Evolutionary conservation across 1,284 basidiomycete genomes (phyloP), one percentile per base, ranked within the genome.

Genomic region (Irpex rosettiformis): DNA sequence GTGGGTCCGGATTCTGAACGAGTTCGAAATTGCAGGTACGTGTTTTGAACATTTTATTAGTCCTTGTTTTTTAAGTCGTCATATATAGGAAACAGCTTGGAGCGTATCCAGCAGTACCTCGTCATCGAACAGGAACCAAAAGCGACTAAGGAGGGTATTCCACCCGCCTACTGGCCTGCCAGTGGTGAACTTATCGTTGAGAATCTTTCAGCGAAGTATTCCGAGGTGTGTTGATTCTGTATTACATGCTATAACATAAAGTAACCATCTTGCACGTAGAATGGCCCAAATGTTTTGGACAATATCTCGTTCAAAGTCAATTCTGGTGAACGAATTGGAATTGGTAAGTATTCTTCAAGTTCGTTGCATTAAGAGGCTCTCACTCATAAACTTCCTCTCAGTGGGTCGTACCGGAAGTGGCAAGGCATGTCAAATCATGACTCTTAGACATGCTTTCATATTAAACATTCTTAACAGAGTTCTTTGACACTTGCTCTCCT

Each of bases 121-220:
- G 69, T 77, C n/a, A 89, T 91, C 58, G 89, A 90, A 57, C 88
- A 91, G 67, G 91, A 93, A 67, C 80, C 81, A 3, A 74, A 78
- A 58, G 67, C 81, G 0, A 77, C 77, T 0, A 66, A 73, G 13
- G 66, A 70, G 6, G 84, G 84, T 6, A 52, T 67, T 3, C 89
- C 90, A 28, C 88, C 91, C 2, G 90, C 90, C 0, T 84, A 88
- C 60, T 93, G 91, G 90, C 91, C 91, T 0, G 79, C 86, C 0
- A 88, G 84, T 42, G 91, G 91, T 3, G 77, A 83, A 37, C 73
- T 93, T 29, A 70, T 74, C 3, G 85, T 91, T 0, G 82, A 91
- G 62, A 78, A 79, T n/a, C 72, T 87, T 8, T 81, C 77, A 11
- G 84, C 85, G 27, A 75, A 78, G 25, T 88, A 87, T 63, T 81